Conservation (phyloP, 768 basidiomycete species). For the Leucocoprinus leucothites region DNA sequence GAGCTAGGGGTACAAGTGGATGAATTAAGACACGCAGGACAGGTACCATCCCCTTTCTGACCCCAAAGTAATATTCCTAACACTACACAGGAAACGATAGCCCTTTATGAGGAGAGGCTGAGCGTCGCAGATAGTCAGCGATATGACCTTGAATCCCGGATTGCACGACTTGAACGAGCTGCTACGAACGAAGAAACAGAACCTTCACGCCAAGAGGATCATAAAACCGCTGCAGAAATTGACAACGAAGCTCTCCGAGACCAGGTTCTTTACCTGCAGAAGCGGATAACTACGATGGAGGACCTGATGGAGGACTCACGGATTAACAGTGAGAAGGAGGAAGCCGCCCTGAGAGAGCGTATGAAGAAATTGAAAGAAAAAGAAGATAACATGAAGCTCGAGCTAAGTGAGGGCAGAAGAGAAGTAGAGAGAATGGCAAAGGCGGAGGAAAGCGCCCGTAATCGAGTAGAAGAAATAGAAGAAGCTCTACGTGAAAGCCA, state of each 20-base stretch:
- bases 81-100: slow-evolving; percentile 79
- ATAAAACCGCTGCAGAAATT: slow-evolving; percentile 80
- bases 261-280: slow-evolving; percentile 85
- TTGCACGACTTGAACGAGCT: slow-evolving; percentile 53
- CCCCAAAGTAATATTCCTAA: neutral
- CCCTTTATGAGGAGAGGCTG: slow-evolving; percentile 88
- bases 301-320: slow-evolving; percentile 81
- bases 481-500: slow-evolving; percentile 87
- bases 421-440: slow-evolving; percentile 62
- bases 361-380: slow-evolving; percentile 71
- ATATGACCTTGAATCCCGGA: slow-evolving; percentile 73
- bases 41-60: slow-evolving; percentile 43
- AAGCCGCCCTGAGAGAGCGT: slow-evolving; percentile 55
- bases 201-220: slow-evolving; percentile 20
- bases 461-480: slow-evolving; percentile 80
- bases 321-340: slow-evolving; percentile 71
- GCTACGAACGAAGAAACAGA: slow-evolving; percentile 22
- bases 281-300: slow-evolving; percentile 71
- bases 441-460: slow-evolving; percentile 58
- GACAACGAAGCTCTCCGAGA: slow-evolving; percentile 92
- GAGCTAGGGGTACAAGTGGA: slow-evolving; percentile 77
- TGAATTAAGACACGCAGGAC: slow-evolving; percentile 83
- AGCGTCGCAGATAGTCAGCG: slow-evolving; percentile 65
- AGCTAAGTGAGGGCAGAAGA: slow-evolving; percentile 62
- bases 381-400: slow-evolving; percentile 67